These are phyloP conservation scores for Candolleomyces efflorescens DNA, from an alignment of 768 basidiomycete species.

Conservation along the genomic window DNA sequence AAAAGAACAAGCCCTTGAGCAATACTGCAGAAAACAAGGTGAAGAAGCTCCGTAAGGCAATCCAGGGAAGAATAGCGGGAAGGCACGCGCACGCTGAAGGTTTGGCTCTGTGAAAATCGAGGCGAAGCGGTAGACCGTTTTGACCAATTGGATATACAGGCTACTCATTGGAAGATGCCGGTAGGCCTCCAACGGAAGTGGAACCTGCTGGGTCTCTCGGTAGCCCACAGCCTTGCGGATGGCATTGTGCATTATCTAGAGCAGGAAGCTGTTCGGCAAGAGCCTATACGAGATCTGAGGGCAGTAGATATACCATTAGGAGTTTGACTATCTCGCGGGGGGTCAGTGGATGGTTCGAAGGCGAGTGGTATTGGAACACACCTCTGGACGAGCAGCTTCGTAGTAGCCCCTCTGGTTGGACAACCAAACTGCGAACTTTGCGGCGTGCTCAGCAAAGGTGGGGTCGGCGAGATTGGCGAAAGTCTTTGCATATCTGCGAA, in stretches of 20 bases:
- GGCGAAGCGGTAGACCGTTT: constrained; percentile 23
- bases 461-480: constrained; percentile 3
- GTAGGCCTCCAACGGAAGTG: constrained; percentile 28
- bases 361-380: neutral
- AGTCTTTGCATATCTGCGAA: neutral
- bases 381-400: constrained; percentile 42
- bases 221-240: constrained; percentile 26
- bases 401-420: constrained; percentile 50
- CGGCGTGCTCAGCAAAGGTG: constrained; percentile 21
- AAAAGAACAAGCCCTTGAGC: constrained; percentile 5
- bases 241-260: constrained; percentile 34
- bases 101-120: constrained; percentile 30
- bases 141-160: constrained; percentile 31
- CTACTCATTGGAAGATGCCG: constrained; percentile 27
- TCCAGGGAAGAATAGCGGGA: neutral
- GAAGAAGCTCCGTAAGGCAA: neutral
- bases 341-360: neutral
- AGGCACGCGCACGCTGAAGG: constrained; percentile 23
- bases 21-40: neutral
- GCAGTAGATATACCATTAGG: constrained; percentile 33
- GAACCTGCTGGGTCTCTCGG: constrained; percentile 12
- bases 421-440: constrained; percentile 44
- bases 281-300: neutral
- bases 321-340: constrained; percentile 43
- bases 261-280: neutral